Conservation (phyloP, 495 filamentous ascomycete species). For the Trichoderma virens region DNA sequence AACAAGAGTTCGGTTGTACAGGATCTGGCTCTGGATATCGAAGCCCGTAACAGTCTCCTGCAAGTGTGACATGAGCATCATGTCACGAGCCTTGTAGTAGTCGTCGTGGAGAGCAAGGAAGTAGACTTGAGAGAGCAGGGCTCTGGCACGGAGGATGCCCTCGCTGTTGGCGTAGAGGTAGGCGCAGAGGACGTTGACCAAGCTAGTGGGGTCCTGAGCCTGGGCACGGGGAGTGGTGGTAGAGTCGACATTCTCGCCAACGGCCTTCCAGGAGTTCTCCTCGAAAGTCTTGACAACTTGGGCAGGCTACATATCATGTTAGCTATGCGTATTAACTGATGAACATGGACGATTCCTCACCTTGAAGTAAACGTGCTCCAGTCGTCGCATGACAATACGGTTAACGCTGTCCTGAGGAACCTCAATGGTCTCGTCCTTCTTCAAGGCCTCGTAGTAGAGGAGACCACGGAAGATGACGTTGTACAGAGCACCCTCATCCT, state of each 20-base stretch:
- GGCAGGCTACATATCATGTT: slow-evolving; percentile 49
- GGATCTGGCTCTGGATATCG: slow-evolving; percentile 93
- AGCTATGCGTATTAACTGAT: neutral
- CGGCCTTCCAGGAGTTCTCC: slow-evolving; percentile 81
- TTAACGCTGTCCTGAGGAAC: slow-evolving; percentile 75
- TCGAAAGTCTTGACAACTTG: slow-evolving; percentile 90
- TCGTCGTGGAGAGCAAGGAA: slow-evolving; percentile 95
- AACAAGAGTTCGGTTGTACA: slow-evolving; percentile 96
- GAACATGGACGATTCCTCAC: slow-evolving; percentile 29
- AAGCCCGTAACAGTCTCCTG: slow-evolving; percentile 93
- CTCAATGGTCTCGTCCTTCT: slow-evolving; percentile 62
- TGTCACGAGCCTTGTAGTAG: slow-evolving; percentile 93
- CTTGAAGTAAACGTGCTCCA: slow-evolving; percentile 99
- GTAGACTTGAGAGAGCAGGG: slow-evolving; percentile 98
- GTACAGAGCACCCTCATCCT: slow-evolving; percentile 88
- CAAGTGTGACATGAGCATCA: slow-evolving; percentile 99
- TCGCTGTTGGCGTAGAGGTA: slow-evolving; percentile 92
- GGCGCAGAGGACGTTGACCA: slow-evolving; percentile 84
- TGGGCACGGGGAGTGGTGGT: slow-evolving; percentile 64
- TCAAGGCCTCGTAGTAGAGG: slow-evolving; percentile 77
- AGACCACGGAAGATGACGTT: slow-evolving; percentile 78
- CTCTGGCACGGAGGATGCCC: slow-evolving; percentile 89
- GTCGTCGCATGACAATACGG: slow-evolving; percentile 81
- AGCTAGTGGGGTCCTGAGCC: slow-evolving; percentile 54
- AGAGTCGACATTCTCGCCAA: slow-evolving; percentile 66